Evolutionary conservation across 176 grass and related monocot species (phyloP).

Genomic region (Aegilops umbellulata): DNA sequence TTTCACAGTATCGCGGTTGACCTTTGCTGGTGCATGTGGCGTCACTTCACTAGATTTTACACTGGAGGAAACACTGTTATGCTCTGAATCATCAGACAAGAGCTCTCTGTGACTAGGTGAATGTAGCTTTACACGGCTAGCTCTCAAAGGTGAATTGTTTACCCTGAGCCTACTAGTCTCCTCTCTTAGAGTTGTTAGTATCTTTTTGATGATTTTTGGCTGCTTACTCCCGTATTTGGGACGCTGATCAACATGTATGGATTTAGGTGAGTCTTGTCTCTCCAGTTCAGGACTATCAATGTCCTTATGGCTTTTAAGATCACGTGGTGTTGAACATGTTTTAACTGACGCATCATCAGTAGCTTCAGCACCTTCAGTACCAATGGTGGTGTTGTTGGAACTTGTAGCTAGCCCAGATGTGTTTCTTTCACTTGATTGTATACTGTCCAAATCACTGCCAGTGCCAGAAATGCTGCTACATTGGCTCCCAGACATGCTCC

Average conservation of each 20-base stretch:
- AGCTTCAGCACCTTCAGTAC: constrained; percentile 40
- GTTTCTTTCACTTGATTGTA: constrained; percentile 69
- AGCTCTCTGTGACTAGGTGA: constrained; percentile 55
- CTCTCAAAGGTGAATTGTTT: constrained; percentile 73
- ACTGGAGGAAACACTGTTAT: constrained; percentile 62
- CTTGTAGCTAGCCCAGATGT: constrained; percentile 41
- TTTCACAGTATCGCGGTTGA: constrained; percentile 51
- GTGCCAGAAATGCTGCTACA: constrained; percentile 79
- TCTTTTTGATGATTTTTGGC: constrained; percentile 76
- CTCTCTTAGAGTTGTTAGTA: constrained; percentile 69
- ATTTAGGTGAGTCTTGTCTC: constrained; percentile 59
- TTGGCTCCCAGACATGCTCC: constrained; percentile 83
- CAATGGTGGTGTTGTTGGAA: constrained; percentile 43
- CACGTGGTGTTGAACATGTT: constrained; percentile 14
- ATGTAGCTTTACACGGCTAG: constrained; percentile 49
- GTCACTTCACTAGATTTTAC: constrained; percentile 62
- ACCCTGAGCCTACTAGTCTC: constrained; percentile 57
- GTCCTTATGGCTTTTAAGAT: constrained; percentile 38
- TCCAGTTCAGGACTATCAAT: constrained; percentile 40
- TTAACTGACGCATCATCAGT: constrained; percentile 21
- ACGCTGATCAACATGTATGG: constrained; percentile 45
- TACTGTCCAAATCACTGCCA: constrained; percentile 79
- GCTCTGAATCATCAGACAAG: constrained; percentile 48
- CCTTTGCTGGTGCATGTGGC: constrained; percentile 48
- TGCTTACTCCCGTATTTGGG: constrained; percentile 50